These are phyloP conservation scores for Trichopus zeylanicus DNA, from an alignment of 116 monocot genomes.

Conservation along the genomic window DNA sequence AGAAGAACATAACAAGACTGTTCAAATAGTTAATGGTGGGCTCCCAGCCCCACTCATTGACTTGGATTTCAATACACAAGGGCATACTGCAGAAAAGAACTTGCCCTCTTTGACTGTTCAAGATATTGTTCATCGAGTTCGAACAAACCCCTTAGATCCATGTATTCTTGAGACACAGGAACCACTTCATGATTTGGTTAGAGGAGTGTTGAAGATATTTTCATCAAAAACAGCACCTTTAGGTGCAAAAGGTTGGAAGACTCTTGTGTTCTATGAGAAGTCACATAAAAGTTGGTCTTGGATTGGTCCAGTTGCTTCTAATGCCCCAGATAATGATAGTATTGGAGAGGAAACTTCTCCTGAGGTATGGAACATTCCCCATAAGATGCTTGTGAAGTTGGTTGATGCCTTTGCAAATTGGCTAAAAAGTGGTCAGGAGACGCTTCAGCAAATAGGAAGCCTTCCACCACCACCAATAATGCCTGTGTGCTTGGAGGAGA, in stretches of 20 bases:
- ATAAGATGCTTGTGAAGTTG: conserved; percentile 90
- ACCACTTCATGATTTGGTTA: conserved; percentile 79
- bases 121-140: conserved; percentile 63
- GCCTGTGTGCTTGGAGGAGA: conserved; percentile 48
- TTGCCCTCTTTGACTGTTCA: conserved; percentile 59
- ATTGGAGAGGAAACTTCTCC: conserved; percentile 81
- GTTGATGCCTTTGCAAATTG: conserved; percentile 97
- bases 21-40: conserved; percentile 16
- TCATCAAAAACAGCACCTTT: conserved; percentile 87
- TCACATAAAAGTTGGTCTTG: conserved; percentile 78
- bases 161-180: conserved; percentile 88
- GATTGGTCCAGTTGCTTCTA: conserved; percentile 53
- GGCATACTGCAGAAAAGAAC: conserved; percentile 13
- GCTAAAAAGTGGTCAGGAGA: conserved; percentile 87
- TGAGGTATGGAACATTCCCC: conserved; percentile 84
- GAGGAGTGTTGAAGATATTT: conserved; percentile 82
- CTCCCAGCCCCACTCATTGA: background rate
- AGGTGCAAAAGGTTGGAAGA: conserved; percentile 86
- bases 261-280: conserved; percentile 59
- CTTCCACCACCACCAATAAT: conserved; percentile 68
- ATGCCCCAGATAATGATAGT: conserved; percentile 39
- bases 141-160: conserved; percentile 81
- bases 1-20: conserved; percentile 12
- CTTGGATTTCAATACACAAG: conserved; percentile 19
- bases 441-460: conserved; percentile 82